Conservation (phyloP, 768 basidiomycete species). For the Punctularia strigosozonata region DNA sequence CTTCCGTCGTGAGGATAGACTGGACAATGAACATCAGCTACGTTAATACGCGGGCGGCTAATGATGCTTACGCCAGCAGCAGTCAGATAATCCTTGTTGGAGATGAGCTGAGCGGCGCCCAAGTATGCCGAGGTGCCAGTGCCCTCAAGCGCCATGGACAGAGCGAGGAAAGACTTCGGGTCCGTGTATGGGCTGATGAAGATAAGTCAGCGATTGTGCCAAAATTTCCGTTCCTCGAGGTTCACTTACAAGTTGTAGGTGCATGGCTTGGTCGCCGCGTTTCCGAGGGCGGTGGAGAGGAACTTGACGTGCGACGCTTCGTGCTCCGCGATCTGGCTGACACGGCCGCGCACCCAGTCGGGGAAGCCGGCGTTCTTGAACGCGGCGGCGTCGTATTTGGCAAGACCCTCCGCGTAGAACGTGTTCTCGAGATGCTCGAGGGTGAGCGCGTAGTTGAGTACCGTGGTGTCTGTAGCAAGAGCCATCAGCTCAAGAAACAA, state of each 20-base stretch:
- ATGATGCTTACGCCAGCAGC: slow-evolving; percentile 12
- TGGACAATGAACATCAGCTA: slow-evolving; percentile 37
- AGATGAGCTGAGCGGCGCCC: slow-evolving; percentile 38
- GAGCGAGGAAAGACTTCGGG: slow-evolving; percentile 33
- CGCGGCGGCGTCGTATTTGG: slow-evolving; percentile 23
- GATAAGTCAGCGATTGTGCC: neutral
- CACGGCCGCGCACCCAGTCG: slow-evolving; percentile 23
- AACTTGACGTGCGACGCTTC: slow-evolving; percentile 29
- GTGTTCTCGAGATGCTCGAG: slow-evolving; percentile 25
- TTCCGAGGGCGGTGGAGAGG: slow-evolving; percentile 22
- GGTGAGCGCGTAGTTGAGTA: slow-evolving; percentile 23
- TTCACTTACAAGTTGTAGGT: slow-evolving; percentile 21
- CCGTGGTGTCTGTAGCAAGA: slow-evolving; percentile 16
- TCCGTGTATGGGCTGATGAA: slow-evolving; percentile 29
- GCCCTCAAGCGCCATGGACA: slow-evolving; percentile 42
- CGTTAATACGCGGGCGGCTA: slow-evolving; percentile 1
- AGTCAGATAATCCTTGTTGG: slow-evolving; percentile 25
- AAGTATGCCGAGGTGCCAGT: slow-evolving; percentile 44
- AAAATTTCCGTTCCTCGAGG: neutral
- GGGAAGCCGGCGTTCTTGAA: slow-evolving; percentile 26
- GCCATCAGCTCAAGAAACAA: too few relatives aligned
- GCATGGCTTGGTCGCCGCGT: slow-evolving; percentile 25
- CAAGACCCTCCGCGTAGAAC: slow-evolving; percentile 21
- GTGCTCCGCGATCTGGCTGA: slow-evolving; percentile 25
- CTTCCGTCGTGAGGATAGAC: slow-evolving; percentile 49